Conservation (phyloP, 129 eudicot species). For the Dittrichia graveolens region DNA sequence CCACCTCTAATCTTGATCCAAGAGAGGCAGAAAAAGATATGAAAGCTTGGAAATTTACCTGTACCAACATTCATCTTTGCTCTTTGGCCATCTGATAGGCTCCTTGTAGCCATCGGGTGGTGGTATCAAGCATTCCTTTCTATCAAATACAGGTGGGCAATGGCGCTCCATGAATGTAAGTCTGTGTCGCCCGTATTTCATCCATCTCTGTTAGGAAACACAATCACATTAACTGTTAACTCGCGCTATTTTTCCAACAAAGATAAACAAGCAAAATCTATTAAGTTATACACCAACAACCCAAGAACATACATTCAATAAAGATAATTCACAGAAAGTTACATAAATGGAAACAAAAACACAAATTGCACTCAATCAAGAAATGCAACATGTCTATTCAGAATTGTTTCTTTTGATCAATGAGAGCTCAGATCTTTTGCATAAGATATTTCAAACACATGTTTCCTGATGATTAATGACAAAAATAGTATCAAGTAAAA, state of each 20-base stretch:
- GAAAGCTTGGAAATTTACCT: slow-evolving; percentile 50
- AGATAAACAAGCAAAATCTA: neutral
- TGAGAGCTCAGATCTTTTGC: neutral
- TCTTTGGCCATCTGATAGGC: slow-evolving; percentile 97
- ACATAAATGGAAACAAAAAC: neutral
- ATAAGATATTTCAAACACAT: too few species aligned
- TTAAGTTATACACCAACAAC: slow-evolving; percentile 18
- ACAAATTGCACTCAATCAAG: neutral
- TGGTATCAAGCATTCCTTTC: slow-evolving; percentile 88
- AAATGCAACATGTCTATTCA: neutral
- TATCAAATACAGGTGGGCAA: slow-evolving; percentile 83
- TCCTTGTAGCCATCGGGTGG: slow-evolving; percentile 92
- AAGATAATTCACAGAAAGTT: neutral
- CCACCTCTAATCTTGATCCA: slow-evolving; percentile 22
- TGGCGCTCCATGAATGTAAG: slow-evolving; percentile 95
- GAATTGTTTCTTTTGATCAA: neutral
- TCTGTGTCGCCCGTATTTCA: slow-evolving; percentile 71
- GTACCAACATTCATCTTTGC: slow-evolving; percentile 97
- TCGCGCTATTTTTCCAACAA: neutral
- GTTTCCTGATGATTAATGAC: too few species aligned
- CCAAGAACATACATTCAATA: neutral
- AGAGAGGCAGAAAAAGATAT: slow-evolving; percentile 35
- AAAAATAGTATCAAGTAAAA: neutral
- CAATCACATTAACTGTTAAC: neutral
- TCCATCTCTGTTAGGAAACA: slow-evolving; percentile 75